A percentile compares a stretch with the other conserved stretches of the same genome.
These are phyloP conservation scores for Pichia cephalocereana DNA, from an alignment of 805 yeast genomes.

Conservation along the genomic window DNA sequence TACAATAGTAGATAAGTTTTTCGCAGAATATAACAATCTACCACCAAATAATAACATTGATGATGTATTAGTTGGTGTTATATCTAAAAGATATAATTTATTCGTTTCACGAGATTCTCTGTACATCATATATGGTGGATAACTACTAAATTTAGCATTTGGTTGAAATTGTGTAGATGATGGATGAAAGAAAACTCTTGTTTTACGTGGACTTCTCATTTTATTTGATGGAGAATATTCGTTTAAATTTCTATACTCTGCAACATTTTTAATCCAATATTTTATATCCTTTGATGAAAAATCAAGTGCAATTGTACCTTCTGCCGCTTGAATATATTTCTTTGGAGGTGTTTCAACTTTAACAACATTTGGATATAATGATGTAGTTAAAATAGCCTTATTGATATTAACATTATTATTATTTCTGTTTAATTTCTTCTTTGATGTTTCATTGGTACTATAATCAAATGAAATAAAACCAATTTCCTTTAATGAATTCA, in stretches of 20 bases:
- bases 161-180: conserved; percentile 59
- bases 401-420: conserved; percentile 41
- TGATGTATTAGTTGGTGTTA: conserved; percentile 71
- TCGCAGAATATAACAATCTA: conserved; percentile 45
- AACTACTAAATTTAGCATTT: conserved; percentile 18
- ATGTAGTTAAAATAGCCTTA: conserved; percentile 64
- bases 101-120: conserved; percentile 49
- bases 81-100: conserved; percentile 60
- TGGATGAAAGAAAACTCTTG: conserved; percentile 80
- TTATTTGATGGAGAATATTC: conserved; percentile 13
- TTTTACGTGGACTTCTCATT: conserved; percentile 37
- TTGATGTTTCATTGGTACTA: conserved; percentile 5
- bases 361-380: conserved; percentile 77
- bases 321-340: conserved; percentile 55
- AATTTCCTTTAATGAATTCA: conserved; percentile 62
- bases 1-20: conserved; percentile 61
- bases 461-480: conserved; percentile 63
- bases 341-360: conserved; percentile 77
- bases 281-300: conserved; percentile 69
- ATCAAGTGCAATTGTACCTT: conserved; percentile 81
- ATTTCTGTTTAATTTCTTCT: conserved; percentile 39
- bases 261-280: conserved; percentile 64
- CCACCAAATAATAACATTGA: conserved; percentile 81
- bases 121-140: conserved; percentile 48
- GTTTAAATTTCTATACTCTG: conserved; percentile 25